Evolutionary conservation across 1,284 basidiomycete species (phyloP), one percentile per base, ranked within the genome.

Genomic region (Apiotrichum domesticum): DNA sequence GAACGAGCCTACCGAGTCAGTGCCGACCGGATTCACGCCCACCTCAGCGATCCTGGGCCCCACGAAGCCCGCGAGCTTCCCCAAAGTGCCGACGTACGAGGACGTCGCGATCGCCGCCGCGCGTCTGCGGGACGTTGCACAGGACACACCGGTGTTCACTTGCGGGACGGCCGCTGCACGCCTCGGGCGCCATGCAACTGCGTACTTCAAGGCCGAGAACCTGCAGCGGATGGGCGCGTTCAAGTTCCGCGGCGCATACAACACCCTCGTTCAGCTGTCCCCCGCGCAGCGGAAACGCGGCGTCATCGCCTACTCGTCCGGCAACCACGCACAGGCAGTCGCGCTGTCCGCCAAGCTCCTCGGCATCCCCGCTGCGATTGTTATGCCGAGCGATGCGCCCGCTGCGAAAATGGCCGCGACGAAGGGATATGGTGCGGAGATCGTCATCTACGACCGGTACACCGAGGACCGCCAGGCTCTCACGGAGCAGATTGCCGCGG

Each of bases 171-270:
- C 47, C 32, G 14, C 52, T 62, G 77, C 86, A 56, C 84, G 87
- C 62, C 80, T 97, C 2, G 95, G 95, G 4, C n/a, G n/a, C n/a
- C 14, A 33, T n/a, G 93, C 92, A 72, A 83, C 70, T 67, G 87
- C 98, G 73, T 91, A 87, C 83, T 82, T 99, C 61, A 99, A 99
- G 80, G 84, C 95, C 45, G 96, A 98, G 78, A 96, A 98, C 68
- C 73, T 95, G 84, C 96, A 98, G 60, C 91, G 96, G 64, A 95
- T 99, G 21, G 98, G 98, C 74, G 93, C 89, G 73, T 99, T 99
- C 85, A 99, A 99, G 73, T 91, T 96, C 55, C 81, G 95, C 9
- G 95, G 95, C 32, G 95, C 96, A n/a, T 99, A 96, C 81, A 99
- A 99, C 77, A 90, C 97, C 73, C 98, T 99, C 93, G 89, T 90